phyloP scores from a whole-genome alignment of 2,329 filamentous ascomycete species.

The Cryoendolithus antarcticus region DNA sequence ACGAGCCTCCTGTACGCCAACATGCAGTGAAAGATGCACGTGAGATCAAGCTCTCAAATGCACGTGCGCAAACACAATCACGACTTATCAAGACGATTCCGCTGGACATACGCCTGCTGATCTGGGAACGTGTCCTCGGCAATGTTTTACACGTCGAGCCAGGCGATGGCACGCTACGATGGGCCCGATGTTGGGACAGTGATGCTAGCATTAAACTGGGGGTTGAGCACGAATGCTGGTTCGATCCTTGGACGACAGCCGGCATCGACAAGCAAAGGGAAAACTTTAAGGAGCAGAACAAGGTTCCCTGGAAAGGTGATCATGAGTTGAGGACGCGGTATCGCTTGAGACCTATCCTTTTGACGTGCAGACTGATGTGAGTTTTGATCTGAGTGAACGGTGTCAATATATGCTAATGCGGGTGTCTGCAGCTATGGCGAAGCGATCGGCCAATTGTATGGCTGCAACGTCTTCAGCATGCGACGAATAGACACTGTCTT shows the following conservation, averaged over 20 bases:
- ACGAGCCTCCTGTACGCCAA: too few relatives aligned
- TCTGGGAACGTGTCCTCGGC: constrained; percentile 6
- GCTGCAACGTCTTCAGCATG: constrained; percentile 3
- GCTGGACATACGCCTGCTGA: constrained; percentile 3
- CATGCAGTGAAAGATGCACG: too few relatives aligned
- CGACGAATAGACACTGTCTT: constrained; percentile 4
- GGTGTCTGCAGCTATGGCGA: not conserved
- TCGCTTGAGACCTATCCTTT: too few relatives aligned
- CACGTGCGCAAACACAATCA: constrained; percentile 3
- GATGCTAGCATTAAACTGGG: constrained; percentile 1
- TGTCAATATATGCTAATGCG: too few relatives aligned
- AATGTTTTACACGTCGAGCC: constrained; percentile 5
- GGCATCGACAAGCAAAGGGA: too few relatives aligned
- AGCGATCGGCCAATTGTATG: constrained; percentile 3
- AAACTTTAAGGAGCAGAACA: too few relatives aligned
- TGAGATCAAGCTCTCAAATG: too few relatives aligned
- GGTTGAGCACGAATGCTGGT: constrained; percentile 6
- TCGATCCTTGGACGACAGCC: not conserved
- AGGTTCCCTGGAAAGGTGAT: too few relatives aligned
- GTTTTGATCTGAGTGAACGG: too few relatives aligned
- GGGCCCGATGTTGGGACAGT: constrained; percentile 4
- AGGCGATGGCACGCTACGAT: constrained; percentile 5
- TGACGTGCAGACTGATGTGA: too few relatives aligned
- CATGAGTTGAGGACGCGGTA: too few relatives aligned
- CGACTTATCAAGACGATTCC: constrained; percentile 3